Conservation (phyloP, 345 rosid species). For the Salix brachista region DNA sequence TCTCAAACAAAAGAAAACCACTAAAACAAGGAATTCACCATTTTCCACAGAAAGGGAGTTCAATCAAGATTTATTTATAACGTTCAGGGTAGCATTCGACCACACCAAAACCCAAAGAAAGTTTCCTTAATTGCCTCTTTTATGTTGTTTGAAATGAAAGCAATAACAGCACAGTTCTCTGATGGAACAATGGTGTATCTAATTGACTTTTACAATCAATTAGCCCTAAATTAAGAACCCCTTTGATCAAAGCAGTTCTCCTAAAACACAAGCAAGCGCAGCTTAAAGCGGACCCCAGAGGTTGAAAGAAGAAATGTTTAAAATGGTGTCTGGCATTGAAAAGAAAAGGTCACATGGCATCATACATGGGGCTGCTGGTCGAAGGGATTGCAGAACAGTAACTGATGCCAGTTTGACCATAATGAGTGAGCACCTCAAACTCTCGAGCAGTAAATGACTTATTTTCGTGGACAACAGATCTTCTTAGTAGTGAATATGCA, state of each 20-base stretch:
- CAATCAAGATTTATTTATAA: neutral
- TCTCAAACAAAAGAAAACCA: neutral
- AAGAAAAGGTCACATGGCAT: neutral
- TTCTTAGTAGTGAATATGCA: constrained; percentile 57
- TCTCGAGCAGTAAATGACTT: constrained; percentile 39
- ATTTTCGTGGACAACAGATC: constrained; percentile 31
- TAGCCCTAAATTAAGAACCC: neutral
- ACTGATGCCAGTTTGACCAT: constrained; percentile 43
- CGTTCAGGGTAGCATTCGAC: neutral
- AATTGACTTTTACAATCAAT: neutral
- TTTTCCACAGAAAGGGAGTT: neutral
- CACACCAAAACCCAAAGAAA: neutral
- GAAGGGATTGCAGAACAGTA: constrained; percentile 3
- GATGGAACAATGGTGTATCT: neutral
- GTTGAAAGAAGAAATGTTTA: neutral
- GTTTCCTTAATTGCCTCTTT: neutral
- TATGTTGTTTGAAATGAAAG: neutral
- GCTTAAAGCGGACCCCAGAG: too few species aligned
- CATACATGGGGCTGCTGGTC: neutral
- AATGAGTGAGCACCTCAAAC: constrained; percentile 42
- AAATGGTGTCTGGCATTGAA: neutral
- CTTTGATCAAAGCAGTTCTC: neutral
- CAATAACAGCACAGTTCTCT: neutral
- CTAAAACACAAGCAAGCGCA: neutral
- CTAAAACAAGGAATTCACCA: neutral